Evolutionary conservation across 2,329 filamentous ascomycete species (phyloP), one percentile per base, ranked within the genome.

Genomic region (Colletotrichum sp.): DNA sequence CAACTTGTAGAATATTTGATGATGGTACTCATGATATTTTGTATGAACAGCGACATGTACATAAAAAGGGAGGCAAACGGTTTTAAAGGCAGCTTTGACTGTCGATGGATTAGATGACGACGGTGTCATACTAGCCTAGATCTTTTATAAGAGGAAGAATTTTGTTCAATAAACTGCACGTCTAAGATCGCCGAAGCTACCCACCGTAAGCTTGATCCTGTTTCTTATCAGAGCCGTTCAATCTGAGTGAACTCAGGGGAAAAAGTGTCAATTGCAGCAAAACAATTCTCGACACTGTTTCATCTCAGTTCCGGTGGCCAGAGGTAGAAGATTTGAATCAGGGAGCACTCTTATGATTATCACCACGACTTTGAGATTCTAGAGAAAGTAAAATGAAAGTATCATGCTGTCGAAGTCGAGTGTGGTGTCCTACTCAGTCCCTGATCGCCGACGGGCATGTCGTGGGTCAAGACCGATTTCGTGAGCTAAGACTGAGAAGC

Each of bases 21-120:
- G 21, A 13, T 16, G 28, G 18, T 5, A 28, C 6, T 28, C 26
- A 28, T 24, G 26, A 59, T 24, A 18, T 55, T 21, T 67, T 59
- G 62, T 67, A 67, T 67, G 62, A 67, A 44, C 21, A 71, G 62
- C 70, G 62, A 30, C 30, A 52, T 60, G 44, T 64, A 64, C 8
- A 30, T 34, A 62, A 39, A 64, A 39, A 26, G 3, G 64, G 21
- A 18, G 64, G 36, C 16, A 16, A 32, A 1, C 26, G 9, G 15
- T 6, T 64, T 13, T n/a, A 6, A 2, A 26, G 60, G n/a, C 60
- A 64, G 59, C 59, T 36, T n/a, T 36, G 59, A 62, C 59, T 62
- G 60, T 64, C 5, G 1, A 26, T 13, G n/a, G 5, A 21, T 32
- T 16, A n/a, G n/a, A 64, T 62, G 28, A n/a, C 26, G 59, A 62